These are phyloP conservation scores for Hymenoscyphus infarciens DNA, from an alignment of 2,329 filamentous ascomycete species.

Conservation along the genomic window DNA sequence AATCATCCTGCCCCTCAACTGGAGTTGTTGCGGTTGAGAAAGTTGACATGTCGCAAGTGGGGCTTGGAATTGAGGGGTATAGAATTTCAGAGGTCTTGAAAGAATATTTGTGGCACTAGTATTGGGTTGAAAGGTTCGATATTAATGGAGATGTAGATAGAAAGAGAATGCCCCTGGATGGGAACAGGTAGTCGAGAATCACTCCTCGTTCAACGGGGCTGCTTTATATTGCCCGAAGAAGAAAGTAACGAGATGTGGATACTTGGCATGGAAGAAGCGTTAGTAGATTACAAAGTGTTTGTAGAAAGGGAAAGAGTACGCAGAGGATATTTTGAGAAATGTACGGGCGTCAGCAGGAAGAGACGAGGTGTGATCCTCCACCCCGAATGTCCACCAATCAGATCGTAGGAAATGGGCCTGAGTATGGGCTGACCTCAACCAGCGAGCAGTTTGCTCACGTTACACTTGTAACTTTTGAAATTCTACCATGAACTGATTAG, in stretches of 20 bases:
- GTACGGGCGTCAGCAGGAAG: too few species aligned
- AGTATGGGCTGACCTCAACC: too few species aligned
- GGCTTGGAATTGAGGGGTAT: too few species aligned
- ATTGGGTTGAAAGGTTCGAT: background rate
- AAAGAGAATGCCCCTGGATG: background rate
- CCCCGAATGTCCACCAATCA: background rate
- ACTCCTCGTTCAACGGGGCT: background rate
- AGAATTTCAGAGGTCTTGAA: too few species aligned
- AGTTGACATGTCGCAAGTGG: constrained; percentile 6
- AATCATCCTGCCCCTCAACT: background rate
- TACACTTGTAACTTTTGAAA: too few species aligned
- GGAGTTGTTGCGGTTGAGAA: constrained; percentile 1
- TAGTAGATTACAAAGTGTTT: too few species aligned
- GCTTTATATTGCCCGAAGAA: background rate
- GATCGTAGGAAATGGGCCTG: background rate
- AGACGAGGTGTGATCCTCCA: too few species aligned
- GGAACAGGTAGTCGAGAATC: background rate
- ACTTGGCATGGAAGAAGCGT: background rate
- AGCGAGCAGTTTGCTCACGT: too few species aligned
- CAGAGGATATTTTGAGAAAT: background rate
- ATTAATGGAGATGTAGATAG: background rate
- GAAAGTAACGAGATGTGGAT: background rate
- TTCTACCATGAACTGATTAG: too few species aligned
- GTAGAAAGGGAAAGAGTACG: background rate
- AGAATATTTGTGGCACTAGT: too few species aligned